Evolutionary conservation across 768 basidiomycete species (phyloP).

Genomic region (Mrakia gelida): DNA sequence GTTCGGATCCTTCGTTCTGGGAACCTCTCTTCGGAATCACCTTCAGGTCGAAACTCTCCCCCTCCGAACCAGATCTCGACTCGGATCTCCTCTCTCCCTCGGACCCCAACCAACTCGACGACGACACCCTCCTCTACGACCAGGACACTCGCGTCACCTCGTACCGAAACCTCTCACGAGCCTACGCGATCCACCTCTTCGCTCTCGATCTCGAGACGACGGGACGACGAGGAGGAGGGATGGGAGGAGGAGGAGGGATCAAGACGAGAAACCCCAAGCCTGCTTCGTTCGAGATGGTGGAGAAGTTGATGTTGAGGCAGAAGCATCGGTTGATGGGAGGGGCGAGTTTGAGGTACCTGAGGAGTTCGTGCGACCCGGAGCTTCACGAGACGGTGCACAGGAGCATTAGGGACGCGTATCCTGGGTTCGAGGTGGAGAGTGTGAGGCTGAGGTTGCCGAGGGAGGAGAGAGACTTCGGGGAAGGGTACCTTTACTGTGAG

Average conservation of each 20-base stretch:
- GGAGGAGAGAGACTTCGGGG: constrained; percentile 71
- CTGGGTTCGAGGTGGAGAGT: constrained; percentile 61
- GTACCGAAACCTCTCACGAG: constrained; percentile 66
- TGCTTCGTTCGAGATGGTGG: constrained; percentile 1
- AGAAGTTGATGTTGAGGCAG: constrained; percentile 14
- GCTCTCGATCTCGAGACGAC: constrained; percentile 61
- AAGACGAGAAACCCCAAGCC: constrained; percentile 10
- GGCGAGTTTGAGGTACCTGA: constrained; percentile 55
- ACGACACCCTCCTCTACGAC: background rate
- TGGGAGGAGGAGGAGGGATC: background rate
- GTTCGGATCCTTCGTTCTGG: constrained; percentile 65
- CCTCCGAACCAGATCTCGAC: constrained; percentile 7
- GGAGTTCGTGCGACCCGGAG: constrained; percentile 66
- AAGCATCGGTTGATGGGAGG: constrained; percentile 16
- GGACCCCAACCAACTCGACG: background rate
- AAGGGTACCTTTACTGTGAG: constrained; percentile 69
- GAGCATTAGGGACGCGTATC: constrained; percentile 54
- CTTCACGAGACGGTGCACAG: constrained; percentile 62
- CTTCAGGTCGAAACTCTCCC: constrained; percentile 19
- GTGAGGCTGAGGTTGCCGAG: constrained; percentile 60
- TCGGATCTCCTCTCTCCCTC: background rate
- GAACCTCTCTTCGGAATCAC: constrained; percentile 60
- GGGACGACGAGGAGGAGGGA: background rate
- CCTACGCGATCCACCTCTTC: constrained; percentile 68
- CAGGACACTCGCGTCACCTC: constrained; percentile 36